A percentile compares a stretch with the other conserved stretches of the same genome.
Evolutionary conservation across 2,329 filamentous ascomycete species (phyloP).

Genomic region (Aspergillus carbonarius): DNA sequence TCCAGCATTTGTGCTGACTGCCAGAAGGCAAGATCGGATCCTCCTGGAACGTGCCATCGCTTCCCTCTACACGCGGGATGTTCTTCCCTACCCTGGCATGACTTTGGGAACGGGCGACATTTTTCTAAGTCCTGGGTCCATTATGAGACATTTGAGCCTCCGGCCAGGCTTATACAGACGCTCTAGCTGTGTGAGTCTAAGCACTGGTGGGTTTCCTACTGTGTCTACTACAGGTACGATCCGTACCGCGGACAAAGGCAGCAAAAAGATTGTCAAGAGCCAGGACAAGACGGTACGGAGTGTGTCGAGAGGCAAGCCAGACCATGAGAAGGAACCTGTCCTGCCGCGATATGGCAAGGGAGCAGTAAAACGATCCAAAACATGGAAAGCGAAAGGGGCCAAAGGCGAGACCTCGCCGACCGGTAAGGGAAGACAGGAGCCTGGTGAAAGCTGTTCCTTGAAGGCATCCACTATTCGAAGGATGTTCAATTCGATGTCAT

Average conservation of each 20-base stretch:
- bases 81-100: conserved; percentile 82
- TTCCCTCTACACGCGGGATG: conserved; percentile 81
- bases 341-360: conserved; percentile 2
- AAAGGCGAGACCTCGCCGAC: neutral
- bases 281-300: neutral
- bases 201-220: neutral
- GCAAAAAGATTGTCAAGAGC: neutral
- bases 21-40: conserved; percentile 71
- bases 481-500: conserved; percentile 23
- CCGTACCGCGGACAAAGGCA: neutral
- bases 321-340: conserved; percentile 6
- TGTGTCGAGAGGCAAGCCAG: neutral
- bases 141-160: conserved; percentile 85
- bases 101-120: conserved; percentile 65
- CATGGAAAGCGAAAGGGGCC: conserved; percentile 6
- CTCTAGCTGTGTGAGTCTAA: conserved; percentile 55
- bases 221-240: neutral
- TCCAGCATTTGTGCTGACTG: conserved; percentile 68
- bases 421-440: neutral
- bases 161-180: conserved; percentile 73
- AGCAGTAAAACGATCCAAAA: conserved; percentile 11
- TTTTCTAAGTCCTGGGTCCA: conserved; percentile 70
- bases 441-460: conserved; percentile 2
- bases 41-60: conserved; percentile 71
- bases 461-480: conserved; percentile 17